phyloP scores from a whole-genome alignment of 805 yeast genomes.

The Nakazawaea molendinolei region DNA sequence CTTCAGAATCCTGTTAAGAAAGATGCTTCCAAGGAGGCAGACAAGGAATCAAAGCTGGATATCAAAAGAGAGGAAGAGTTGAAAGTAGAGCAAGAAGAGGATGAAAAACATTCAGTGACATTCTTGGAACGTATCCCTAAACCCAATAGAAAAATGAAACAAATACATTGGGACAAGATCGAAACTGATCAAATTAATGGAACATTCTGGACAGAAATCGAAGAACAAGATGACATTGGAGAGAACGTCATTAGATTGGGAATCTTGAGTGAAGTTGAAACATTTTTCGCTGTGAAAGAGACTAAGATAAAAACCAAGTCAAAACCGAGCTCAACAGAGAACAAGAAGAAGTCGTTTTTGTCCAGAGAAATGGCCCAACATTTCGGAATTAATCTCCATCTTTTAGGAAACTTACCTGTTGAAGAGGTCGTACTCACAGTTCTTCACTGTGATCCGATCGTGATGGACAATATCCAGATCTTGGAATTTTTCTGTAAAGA shows the following conservation, averaged over 20 bases:
- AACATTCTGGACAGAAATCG: constrained; percentile 54
- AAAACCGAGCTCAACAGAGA: constrained; percentile 27
- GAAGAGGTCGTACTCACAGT: constrained; percentile 64
- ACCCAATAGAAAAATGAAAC: constrained; percentile 59
- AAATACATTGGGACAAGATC: constrained; percentile 77
- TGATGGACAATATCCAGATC: constrained; percentile 63
- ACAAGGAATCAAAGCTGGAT: not conserved
- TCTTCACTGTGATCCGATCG: constrained; percentile 67
- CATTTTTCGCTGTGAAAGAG: constrained; percentile 40
- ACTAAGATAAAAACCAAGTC: constrained; percentile 7
- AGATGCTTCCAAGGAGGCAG: constrained; percentile 16
- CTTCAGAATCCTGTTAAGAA: not conserved
- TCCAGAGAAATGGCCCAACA: constrained; percentile 88
- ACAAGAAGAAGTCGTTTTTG: constrained; percentile 58
- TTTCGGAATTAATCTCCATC: constrained; percentile 88
- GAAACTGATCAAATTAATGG: constrained; percentile 37
- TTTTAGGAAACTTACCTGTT: constrained; percentile 56
- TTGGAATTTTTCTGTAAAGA: constrained; percentile 79
- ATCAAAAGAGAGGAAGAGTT: too few relatives aligned
- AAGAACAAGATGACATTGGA: constrained; percentile 36
- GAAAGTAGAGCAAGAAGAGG: too few relatives aligned
- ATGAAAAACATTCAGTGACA: too few relatives aligned
- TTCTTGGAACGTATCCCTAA: constrained; percentile 32
- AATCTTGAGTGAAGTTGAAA: constrained; percentile 57
- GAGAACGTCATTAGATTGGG: constrained; percentile 50